phyloP scores from a whole-genome alignment of 2,329 filamentous ascomycete genomes.

The Epichloe baconii region DNA sequence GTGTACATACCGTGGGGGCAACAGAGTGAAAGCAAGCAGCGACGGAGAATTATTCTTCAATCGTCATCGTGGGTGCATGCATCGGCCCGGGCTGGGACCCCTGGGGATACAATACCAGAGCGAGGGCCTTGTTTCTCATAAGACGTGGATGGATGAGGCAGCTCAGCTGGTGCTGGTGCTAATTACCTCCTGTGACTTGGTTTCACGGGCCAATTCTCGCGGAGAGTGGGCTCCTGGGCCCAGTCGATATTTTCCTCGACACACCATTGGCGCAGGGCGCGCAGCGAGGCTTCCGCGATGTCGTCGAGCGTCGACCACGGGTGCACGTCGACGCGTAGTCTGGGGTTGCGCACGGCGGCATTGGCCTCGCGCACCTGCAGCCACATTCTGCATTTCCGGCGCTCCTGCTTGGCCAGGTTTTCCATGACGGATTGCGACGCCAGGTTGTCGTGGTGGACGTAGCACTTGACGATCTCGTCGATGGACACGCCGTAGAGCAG shows the following conservation, averaged over 20 bases:
- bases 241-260: conserved; percentile 32
- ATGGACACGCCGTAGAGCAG: conserved; percentile 31
- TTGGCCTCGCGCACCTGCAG: conserved; percentile 18
- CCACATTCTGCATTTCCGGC: conserved; percentile 16
- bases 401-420: conserved; percentile 15
- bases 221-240: conserved; percentile 24
- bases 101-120: too few relatives aligned
- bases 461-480: conserved; percentile 31
- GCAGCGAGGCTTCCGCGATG: conserved; percentile 24
- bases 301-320: conserved; percentile 34
- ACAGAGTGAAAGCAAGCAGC: too few relatives aligned
- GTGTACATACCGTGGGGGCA: too few relatives aligned
- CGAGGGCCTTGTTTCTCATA: too few relatives aligned
- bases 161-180: neutral
- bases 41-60: too few relatives aligned
- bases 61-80: too few relatives aligned
- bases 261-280: conserved; percentile 30
- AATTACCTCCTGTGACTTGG: neutral
- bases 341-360: conserved; percentile 16
- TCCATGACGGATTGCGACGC: conserved; percentile 7
- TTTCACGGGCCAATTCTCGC: conserved; percentile 11
- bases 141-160: too few relatives aligned
- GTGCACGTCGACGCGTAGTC: conserved; percentile 19
- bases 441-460: conserved; percentile 12
- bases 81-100: too few relatives aligned